phyloP scores from a whole-genome alignment of 129 eudicot species.

The Heracleum sosnowskyi region DNA sequence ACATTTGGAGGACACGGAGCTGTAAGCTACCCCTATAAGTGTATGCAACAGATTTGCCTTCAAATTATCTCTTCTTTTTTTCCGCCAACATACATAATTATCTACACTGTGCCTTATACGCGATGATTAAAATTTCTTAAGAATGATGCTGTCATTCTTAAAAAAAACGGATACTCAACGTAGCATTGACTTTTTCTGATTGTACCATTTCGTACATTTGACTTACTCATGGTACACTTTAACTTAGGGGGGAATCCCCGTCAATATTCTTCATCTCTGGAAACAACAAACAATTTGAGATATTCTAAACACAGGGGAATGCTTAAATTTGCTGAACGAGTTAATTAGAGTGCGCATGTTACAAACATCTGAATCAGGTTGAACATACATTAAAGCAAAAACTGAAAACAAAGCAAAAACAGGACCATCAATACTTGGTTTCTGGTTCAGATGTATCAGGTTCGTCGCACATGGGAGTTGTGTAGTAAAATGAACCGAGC shows the following conservation, averaged over 20 bases:
- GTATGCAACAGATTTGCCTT: not conserved
- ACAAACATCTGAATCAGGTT: constrained; percentile 2
- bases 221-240: too few relatives aligned
- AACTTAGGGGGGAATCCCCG: too few relatives aligned
- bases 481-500: constrained; percentile 61
- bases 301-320: too few relatives aligned
- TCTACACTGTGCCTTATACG: not conserved
- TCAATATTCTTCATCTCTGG: too few relatives aligned
- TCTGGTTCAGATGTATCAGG: constrained; percentile 31
- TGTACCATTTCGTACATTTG: too few relatives aligned
- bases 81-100: too few relatives aligned
- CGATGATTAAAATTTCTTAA: not conserved
- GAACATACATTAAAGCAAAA: not conserved
- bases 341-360: not conserved
- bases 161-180: too few relatives aligned
- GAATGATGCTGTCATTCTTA: too few relatives aligned
- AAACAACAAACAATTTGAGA: too few relatives aligned
- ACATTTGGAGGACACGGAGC: not conserved
- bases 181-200: too few relatives aligned
- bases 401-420: not conserved
- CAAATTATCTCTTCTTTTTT: not conserved
- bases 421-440: not conserved
- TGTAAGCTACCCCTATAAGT: not conserved
- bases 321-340: not conserved
- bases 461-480: constrained; percentile 87